phyloP scores from a whole-genome alignment of 805 yeast species.

The Hemisphaericaspora nanyangensis region DNA sequence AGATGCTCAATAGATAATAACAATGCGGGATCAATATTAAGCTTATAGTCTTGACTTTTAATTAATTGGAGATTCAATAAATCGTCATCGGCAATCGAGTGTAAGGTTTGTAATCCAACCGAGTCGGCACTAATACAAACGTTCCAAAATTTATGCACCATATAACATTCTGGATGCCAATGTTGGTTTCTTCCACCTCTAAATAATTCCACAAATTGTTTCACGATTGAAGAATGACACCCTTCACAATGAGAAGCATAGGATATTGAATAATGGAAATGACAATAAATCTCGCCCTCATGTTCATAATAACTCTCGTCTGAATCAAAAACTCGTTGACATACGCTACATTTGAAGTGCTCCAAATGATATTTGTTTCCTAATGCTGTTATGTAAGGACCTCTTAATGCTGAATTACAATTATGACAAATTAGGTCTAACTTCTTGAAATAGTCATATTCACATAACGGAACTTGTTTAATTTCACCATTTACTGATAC shows the following conservation, averaged over 20 bases:
- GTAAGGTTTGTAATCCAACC: slow-evolving; percentile 40
- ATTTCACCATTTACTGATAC: slow-evolving; percentile 25
- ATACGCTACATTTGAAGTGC: slow-evolving; percentile 88
- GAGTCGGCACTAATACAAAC: slow-evolving; percentile 66
- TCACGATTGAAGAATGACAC: slow-evolving; percentile 84
- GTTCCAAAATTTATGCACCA: slow-evolving; percentile 97
- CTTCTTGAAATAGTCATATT: slow-evolving; percentile 85
- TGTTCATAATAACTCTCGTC: slow-evolving; percentile 92
- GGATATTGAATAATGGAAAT: slow-evolving; percentile 81
- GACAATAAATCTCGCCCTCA: slow-evolving; percentile 79
- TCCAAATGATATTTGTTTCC: slow-evolving; percentile 91
- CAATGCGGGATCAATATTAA: slow-evolving; percentile 22
- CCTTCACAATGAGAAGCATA: slow-evolving; percentile 92
- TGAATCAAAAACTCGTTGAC: slow-evolving; percentile 80
- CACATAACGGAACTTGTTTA: slow-evolving; percentile 68
- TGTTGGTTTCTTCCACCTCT: slow-evolving; percentile 90
- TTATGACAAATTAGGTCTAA: slow-evolving; percentile 80
- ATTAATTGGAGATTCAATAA: slow-evolving; percentile 3
- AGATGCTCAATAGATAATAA: slow-evolving; percentile 57
- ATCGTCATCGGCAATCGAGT: slow-evolving; percentile 9
- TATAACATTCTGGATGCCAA: slow-evolving; percentile 99
- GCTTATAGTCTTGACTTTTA: slow-evolving; percentile 4
- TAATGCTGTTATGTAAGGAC: slow-evolving; percentile 90
- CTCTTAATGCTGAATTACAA: slow-evolving; percentile 82
- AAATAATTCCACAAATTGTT: slow-evolving; percentile 89